Percentiles rank a stretch among this genome's conserved stretches.
phyloP scores from a whole-genome alignment of 2,329 filamentous ascomycete species.

The Fusarium sp. region DNA sequence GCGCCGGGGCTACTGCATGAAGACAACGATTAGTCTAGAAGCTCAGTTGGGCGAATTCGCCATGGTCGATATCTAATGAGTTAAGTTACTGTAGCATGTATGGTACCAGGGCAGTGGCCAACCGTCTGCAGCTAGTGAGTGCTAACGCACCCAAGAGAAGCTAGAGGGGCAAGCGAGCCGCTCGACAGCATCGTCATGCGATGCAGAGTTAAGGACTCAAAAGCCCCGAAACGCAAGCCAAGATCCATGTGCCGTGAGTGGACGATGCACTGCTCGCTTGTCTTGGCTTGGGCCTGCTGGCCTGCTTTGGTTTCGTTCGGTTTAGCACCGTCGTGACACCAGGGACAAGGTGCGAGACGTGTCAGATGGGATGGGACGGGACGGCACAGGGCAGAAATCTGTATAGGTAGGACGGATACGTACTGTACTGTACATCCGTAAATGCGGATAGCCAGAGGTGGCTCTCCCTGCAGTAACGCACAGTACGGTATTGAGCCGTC shows the following conservation, averaged over 20 bases:
- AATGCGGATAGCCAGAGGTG: background rate
- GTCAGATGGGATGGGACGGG: conserved; percentile 34
- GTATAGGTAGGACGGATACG: background rate
- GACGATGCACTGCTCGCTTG: conserved; percentile 1
- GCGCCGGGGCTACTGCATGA: conserved; percentile 39
- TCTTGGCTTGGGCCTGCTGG: conserved; percentile 16
- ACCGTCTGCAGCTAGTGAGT: conserved; percentile 34
- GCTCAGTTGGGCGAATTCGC: conserved; percentile 15
- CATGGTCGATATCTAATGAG: conserved; percentile 16
- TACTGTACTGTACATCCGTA: background rate
- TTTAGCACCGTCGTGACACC: conserved; percentile 8
- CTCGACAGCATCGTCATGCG: conserved; percentile 40
- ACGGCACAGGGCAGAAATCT: background rate
- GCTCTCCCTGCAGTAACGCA: background rate
- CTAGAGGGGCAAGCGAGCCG: conserved; percentile 22
- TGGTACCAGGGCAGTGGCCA: conserved; percentile 33
- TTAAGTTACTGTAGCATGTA: conserved; percentile 4
- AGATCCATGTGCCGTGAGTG: conserved; percentile 28
- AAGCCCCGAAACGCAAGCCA: conserved; percentile 34
- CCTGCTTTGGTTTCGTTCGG: background rate
- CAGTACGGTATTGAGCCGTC: background rate
- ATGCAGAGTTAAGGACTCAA: conserved; percentile 30
- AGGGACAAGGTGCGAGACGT: conserved; percentile 30
- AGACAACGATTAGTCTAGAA: conserved; percentile 41
- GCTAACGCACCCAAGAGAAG: conserved; percentile 31